phyloP scores from a whole-genome alignment of 139 green algal genomes.

The Astrephomene gubernaculifera region DNA sequence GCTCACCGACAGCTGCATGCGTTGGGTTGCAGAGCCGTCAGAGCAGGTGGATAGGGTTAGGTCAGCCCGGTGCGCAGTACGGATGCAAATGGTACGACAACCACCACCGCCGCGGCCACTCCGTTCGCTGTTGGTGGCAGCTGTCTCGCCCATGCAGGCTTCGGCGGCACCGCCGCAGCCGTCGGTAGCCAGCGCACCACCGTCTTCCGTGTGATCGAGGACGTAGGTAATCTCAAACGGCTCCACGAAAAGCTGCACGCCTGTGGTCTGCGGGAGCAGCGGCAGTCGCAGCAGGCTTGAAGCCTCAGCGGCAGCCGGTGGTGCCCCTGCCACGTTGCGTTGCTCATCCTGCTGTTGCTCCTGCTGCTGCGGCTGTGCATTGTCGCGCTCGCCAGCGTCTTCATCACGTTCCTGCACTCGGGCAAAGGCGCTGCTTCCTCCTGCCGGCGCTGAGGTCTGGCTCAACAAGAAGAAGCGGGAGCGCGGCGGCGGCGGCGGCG shows the following conservation, averaged over 20 bases:
- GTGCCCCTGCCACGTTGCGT: no score
- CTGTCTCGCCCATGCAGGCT: no score
- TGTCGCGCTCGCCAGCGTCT: no score
- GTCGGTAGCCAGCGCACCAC: not conserved
- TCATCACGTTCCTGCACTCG: no score
- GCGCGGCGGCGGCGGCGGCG: no score
- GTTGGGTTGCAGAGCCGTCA: not conserved
- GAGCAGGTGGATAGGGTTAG: not conserved
- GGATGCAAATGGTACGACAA: not conserved
- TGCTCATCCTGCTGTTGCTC: not conserved
- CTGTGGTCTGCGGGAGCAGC: not conserved
- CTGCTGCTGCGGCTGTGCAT: constrained; percentile 23
- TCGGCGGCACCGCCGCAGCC: no score
- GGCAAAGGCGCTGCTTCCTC: no score
- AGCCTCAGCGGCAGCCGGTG: not conserved
- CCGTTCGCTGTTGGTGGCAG: not conserved
- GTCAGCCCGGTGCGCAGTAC: not conserved
- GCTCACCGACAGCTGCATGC: not conserved
- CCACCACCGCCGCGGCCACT: not conserved
- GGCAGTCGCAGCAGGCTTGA: constrained; percentile 5
- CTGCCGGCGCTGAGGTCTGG: no score
- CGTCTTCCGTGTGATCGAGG: not conserved
- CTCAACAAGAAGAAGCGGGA: no score
- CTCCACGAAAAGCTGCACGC: constrained; percentile 42
- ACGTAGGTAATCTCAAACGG: constrained; percentile 45